Conservation (phyloP, 2,329 filamentous ascomycete species). For the Chaetothyriales sp. region DNA sequence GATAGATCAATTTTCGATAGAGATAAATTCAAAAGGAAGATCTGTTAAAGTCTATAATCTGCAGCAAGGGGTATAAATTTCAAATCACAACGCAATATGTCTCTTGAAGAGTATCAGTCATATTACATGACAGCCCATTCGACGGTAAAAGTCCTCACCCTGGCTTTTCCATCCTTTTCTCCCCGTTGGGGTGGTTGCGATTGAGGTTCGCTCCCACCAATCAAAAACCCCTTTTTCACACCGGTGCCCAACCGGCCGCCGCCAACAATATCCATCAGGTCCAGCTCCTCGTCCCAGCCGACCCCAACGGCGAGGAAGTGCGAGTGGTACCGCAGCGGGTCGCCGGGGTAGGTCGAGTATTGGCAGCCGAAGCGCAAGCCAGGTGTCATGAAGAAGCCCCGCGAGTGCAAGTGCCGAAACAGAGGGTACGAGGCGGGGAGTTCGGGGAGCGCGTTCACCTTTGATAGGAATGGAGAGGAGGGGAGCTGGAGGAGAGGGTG, state of each 20-base stretch:
- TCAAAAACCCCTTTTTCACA: conserved; percentile 87
- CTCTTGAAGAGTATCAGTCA: not conserved
- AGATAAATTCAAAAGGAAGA: too few species aligned
- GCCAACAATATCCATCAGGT: conserved; percentile 68
- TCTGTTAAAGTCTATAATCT: too few species aligned
- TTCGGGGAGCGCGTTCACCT: conserved; percentile 19
- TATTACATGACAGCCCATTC: conserved; percentile 86
- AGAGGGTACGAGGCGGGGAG: conserved; percentile 50
- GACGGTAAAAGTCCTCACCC: conserved; percentile 61
- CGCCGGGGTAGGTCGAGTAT: conserved; percentile 89
- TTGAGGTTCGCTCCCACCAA: conserved; percentile 49
- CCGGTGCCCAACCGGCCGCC: conserved; percentile 80
- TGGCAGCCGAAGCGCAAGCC: conserved; percentile 88
- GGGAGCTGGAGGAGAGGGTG: conserved; percentile 29
- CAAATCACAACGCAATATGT: not conserved
- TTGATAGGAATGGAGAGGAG: conserved; percentile 15
- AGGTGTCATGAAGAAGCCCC: conserved; percentile 76
- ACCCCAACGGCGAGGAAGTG: conserved; percentile 79
- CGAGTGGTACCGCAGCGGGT: conserved; percentile 85
- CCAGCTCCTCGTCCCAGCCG: conserved; percentile 75
- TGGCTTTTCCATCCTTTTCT: too few species aligned
- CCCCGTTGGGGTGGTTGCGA: too few species aligned
- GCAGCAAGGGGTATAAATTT: not conserved
- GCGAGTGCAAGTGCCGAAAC: conserved; percentile 62
- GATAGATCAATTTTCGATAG: too few species aligned